phyloP scores from a whole-genome alignment of 2,329 filamentous ascomycete genomes.

The Fusarium nelsonii region DNA sequence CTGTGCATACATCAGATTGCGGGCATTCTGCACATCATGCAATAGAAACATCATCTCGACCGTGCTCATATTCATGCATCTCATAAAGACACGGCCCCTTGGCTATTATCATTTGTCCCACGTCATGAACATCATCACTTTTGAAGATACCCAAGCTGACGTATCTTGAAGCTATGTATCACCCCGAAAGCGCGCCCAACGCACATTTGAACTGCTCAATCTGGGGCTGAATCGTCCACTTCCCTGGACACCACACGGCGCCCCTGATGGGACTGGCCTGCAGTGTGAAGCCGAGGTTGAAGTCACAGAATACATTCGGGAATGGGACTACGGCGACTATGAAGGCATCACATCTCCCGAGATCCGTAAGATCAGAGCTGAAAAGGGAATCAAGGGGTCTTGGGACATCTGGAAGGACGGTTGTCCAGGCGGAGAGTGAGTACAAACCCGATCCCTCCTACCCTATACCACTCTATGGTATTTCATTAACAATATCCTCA shows the following conservation, averaged over 20 bases:
- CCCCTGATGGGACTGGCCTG: constrained; percentile 53
- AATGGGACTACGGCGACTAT: constrained; percentile 91
- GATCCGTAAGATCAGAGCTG: constrained; percentile 70
- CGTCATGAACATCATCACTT: not conserved
- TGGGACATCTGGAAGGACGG: constrained; percentile 96
- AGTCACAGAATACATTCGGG: constrained; percentile 78
- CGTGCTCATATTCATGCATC: not conserved
- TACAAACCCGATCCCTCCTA: constrained; percentile 35
- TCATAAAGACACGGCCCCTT: not conserved
- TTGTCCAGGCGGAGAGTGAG: constrained; percentile 85
- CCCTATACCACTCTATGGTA: not conserved
- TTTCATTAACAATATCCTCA: not conserved
- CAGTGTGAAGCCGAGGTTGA: constrained; percentile 72
- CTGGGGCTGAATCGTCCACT: constrained; percentile 75
- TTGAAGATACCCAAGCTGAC: constrained; percentile 3
- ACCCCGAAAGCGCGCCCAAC: constrained; percentile 84
- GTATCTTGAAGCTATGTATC: constrained; percentile 76
- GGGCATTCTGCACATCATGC: not conserved
- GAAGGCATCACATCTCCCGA: constrained; percentile 81
- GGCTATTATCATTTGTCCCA: not conserved
- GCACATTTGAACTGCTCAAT: constrained; percentile 89
- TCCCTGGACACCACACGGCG: constrained; percentile 74
- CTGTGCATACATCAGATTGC: not conserved
- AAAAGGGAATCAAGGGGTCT: constrained; percentile 66
- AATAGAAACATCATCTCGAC: not conserved